Conservation (phyloP, 176 grass and related monocot genomes). For the Oryza rufipogon region DNA sequence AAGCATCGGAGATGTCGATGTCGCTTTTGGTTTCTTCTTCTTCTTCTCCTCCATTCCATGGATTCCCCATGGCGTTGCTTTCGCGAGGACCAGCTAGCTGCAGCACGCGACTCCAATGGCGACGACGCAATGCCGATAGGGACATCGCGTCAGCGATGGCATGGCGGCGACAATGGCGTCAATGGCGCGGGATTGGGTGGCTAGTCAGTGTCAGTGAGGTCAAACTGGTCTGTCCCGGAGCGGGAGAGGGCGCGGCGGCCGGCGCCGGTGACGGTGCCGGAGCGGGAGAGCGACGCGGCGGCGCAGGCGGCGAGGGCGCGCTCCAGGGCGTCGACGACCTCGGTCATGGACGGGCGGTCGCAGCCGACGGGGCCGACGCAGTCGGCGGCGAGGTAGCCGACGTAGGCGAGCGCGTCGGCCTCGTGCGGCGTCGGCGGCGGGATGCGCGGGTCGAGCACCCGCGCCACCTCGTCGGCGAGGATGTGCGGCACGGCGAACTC, state of each 20-base stretch:
- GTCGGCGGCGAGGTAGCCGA: slow-evolving; percentile 79
- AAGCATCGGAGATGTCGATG: neutral
- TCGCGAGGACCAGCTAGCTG: neutral
- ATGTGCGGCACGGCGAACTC: slow-evolving; percentile 85
- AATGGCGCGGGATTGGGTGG: neutral
- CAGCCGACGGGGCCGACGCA: slow-evolving; percentile 69
- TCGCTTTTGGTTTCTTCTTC: neutral
- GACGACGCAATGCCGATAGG: slow-evolving; percentile 29
- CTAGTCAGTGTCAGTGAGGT: slow-evolving; percentile 65
- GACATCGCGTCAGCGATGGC: slow-evolving; percentile 16
- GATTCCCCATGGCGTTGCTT: slow-evolving; percentile 14
- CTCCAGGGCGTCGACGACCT: slow-evolving; percentile 80
- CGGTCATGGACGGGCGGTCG: slow-evolving; percentile 82
- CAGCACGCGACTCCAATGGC: slow-evolving; percentile 27
- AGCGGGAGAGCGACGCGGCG: slow-evolving; percentile 25
- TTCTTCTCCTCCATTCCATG: neutral
- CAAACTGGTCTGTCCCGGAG: slow-evolving; percentile 57
- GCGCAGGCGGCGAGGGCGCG: slow-evolving; percentile 60
- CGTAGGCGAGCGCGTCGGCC: slow-evolving; percentile 75
- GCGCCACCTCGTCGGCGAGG: slow-evolving; percentile 60
- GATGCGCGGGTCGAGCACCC: slow-evolving; percentile 70
- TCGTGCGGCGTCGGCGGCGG: slow-evolving; percentile 54
- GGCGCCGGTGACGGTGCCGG: slow-evolving; percentile 38
- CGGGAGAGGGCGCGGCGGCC: slow-evolving; percentile 35
- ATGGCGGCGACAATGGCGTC: neutral